Conservation (phyloP, 2,329 filamentous ascomycete genomes). For the Akanthomyces muscarius region DNA sequence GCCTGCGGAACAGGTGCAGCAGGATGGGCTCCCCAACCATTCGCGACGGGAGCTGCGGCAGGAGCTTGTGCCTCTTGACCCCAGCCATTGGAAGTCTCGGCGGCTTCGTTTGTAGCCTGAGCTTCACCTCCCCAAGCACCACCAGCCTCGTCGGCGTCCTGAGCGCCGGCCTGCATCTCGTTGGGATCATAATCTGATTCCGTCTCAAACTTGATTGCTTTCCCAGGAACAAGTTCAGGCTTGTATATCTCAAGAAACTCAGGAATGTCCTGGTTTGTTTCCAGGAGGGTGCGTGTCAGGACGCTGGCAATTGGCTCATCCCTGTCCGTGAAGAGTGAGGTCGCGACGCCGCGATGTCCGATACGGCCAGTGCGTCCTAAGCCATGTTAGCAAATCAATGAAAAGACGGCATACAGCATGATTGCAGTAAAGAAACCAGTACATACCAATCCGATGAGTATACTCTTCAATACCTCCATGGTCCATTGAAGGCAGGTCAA, state of each 20-base stretch:
- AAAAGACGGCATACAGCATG: not conserved
- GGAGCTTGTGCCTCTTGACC: not conserved
- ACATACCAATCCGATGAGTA: constrained; percentile 83
- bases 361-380: constrained; percentile 88
- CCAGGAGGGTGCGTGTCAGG: constrained; percentile 76
- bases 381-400: not conserved
- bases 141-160: constrained; percentile 23
- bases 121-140: constrained; percentile 18
- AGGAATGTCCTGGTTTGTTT: constrained; percentile 73
- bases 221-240: constrained; percentile 49
- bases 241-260: constrained; percentile 70
- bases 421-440: constrained; percentile 5
- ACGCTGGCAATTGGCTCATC: constrained; percentile 70
- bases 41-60: no score
- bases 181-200: constrained; percentile 50
- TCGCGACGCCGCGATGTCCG: constrained; percentile 79
- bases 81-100: constrained; percentile 1
- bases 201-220: constrained; percentile 51
- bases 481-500: constrained; percentile 68
- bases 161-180: constrained; percentile 25
- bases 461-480: constrained; percentile 94
- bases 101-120: not conserved
- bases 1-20: no score
- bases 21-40: not conserved
- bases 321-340: constrained; percentile 79